phyloP scores from a whole-genome alignment of 768 basidiomycete genomes.

The Suillus clintonianus region DNA sequence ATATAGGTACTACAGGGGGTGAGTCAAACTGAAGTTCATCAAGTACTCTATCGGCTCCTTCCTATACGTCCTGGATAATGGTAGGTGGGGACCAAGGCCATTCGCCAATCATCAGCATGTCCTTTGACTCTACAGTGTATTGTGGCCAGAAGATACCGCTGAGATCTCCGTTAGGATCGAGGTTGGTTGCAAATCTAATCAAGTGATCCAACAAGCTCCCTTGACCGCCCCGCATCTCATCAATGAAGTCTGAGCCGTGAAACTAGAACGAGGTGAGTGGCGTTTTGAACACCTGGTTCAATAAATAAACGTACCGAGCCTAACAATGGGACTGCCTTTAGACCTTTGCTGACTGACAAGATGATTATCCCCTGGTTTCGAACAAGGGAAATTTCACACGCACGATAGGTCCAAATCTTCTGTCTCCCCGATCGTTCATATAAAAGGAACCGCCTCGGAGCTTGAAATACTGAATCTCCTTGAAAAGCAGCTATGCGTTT shows the following conservation, averaged over 20 bases:
- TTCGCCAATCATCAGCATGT: background rate
- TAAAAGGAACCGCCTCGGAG: conserved; percentile 37
- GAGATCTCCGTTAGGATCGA: background rate
- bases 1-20: background rate
- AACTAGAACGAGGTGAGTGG: background rate
- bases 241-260: background rate
- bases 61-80: background rate
- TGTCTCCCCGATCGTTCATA: conserved; percentile 32
- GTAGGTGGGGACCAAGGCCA: background rate
- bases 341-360: background rate
- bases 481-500: conserved; percentile 40
- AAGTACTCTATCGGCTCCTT: background rate
- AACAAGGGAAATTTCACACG: conserved; percentile 8
- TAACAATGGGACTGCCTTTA: background rate
- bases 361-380: background rate
- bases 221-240: background rate
- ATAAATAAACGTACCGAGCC: background rate
- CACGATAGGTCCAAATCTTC: conserved; percentile 36
- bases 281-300: background rate
- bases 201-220: background rate
- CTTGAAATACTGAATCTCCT: conserved; percentile 38
- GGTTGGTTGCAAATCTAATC: background rate
- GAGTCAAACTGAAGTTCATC: background rate
- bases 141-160: background rate
- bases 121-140: background rate